These are phyloP conservation scores for Naganishia friedmannii DNA, from an alignment of 768 basidiomycete genomes.

Conservation along the genomic window DNA sequence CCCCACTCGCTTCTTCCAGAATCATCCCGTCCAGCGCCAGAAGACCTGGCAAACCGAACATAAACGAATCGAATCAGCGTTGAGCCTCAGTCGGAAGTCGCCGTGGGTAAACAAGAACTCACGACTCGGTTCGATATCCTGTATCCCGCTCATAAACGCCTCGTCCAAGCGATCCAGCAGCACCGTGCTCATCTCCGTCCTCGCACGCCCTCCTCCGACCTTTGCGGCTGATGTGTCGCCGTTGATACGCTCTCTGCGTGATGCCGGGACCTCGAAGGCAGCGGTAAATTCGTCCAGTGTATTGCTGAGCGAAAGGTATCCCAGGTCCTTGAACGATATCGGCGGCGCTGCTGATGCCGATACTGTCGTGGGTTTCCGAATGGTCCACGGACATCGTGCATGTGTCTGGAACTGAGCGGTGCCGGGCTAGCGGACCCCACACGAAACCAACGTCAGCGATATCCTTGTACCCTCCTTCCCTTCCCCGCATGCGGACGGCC, in stretches of 20 bases:
- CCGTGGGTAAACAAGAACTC: slow-evolving; percentile 58
- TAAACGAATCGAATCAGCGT: neutral
- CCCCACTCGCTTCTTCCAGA: slow-evolving; percentile 72
- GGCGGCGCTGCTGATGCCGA: slow-evolving; percentile 12
- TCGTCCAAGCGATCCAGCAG: slow-evolving; percentile 49
- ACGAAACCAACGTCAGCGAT: neutral
- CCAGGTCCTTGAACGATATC: neutral
- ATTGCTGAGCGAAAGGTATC: slow-evolving; percentile 54
- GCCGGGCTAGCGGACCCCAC: slow-evolving; percentile 62
- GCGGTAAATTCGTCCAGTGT: slow-evolving; percentile 59
- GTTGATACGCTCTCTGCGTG: slow-evolving; percentile 20
- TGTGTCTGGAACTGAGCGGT: slow-evolving; percentile 85
- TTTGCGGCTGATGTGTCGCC: neutral
- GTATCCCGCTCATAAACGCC: slow-evolving; percentile 42
- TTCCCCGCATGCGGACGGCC: too few relatives aligned
- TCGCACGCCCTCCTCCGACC: neutral
- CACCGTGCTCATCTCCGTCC: slow-evolving; percentile 51
- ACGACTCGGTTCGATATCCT: slow-evolving; percentile 40
- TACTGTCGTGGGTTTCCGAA: slow-evolving; percentile 50
- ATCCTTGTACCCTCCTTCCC: too few relatives aligned
- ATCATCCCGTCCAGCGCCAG: slow-evolving; percentile 79
- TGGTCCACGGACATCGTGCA: slow-evolving; percentile 86
- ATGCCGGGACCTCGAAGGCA: neutral
- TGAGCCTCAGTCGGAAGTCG: neutral
- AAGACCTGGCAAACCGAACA: slow-evolving; percentile 48